Percentiles rank a stretch among this genome's conserved stretches.
Conservation (phyloP, 441 rosid species). For the Melastoma candidum region DNA sequence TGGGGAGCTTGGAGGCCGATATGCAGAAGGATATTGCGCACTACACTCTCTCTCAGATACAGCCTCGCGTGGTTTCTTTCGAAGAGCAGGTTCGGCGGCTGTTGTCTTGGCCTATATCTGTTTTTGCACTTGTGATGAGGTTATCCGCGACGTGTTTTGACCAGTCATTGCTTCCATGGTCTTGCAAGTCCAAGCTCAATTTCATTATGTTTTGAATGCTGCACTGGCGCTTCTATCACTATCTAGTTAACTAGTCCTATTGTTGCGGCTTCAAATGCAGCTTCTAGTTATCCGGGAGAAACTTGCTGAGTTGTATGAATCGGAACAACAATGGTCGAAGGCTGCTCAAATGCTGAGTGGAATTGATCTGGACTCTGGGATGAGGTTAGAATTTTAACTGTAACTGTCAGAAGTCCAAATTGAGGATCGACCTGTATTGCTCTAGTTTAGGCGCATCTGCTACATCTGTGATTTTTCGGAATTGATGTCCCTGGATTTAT, state of each 20-base stretch:
- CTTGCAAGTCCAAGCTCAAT: too few species aligned
- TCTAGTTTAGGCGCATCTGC: too few species aligned
- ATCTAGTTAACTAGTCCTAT: too few species aligned
- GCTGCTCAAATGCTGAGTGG: constrained; percentile 99
- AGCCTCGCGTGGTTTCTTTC: constrained; percentile 95
- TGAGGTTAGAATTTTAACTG: constrained; percentile 42
- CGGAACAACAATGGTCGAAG: constrained; percentile 92
- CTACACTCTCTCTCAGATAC: constrained; percentile 84
- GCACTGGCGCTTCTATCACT: too few species aligned
- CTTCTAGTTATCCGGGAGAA: constrained; percentile 83
- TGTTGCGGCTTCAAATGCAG: too few species aligned
- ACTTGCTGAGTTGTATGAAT: constrained; percentile 88
- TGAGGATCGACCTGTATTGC: too few species aligned
- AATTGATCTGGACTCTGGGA: constrained; percentile 90
- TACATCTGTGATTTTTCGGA: too few species aligned
- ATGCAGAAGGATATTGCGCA: constrained; percentile 89
- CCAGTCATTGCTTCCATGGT: too few species aligned
- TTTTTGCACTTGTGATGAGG: background rate
- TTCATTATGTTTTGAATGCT: too few species aligned
- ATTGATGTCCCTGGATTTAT: too few species aligned
- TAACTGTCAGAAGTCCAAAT: too few species aligned
- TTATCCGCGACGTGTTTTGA: too few species aligned
- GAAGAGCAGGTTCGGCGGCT: constrained; percentile 76
- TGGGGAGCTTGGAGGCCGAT: constrained; percentile 71
- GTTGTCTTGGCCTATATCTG: background rate